Evolutionary conservation across 2,329 filamentous ascomycete genomes (phyloP), one percentile per base, ranked within the genome.

Genomic region (Apiospora hydei): DNA sequence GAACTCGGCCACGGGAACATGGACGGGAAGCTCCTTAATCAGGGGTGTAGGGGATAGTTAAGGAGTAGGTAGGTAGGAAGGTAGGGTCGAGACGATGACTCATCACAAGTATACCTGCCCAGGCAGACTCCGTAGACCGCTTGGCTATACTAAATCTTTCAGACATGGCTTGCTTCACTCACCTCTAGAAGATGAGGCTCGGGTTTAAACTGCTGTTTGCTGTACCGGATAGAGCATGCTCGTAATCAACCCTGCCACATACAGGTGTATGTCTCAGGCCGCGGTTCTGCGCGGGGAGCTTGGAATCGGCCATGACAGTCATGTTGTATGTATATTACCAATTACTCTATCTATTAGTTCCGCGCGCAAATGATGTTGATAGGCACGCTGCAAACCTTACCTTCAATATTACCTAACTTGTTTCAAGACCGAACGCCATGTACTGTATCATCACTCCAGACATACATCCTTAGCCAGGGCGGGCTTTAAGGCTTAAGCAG

Each of bases 401-500:
- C 34, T 61, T 64, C 18, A 49, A n/a, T n/a, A 41, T 38, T 41
- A 41, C 53, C 30, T 61, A 61, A 61, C 24, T 13, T 41, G 34
- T 14, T 41, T 41, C 57, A 64, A 64, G 57, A 34, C 18, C 30
- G n/a, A 26, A 38, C 53, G 30, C 26, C 53, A 38, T n/a, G 53
- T 61, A 10, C 16, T n/a, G 53, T 61, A 10, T 34, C 18, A 64
- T 64, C 21, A 41, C 21, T 41, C 41, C 34, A n/a, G 30, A 61
- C 30, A 30, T 34, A 34, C 24, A 43, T 43, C 41, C 8, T 41
- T 64, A 14, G 18, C 21, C 34, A n/a, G 57, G 21, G 18, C 34
- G 26, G 21, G 46, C 49, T 51, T 64, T 41, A 41, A 41, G 57
- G 57, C 57, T 41, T 41, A 64, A 64, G 57, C 34, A 64, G 21